Percentiles rank a stretch among this genome's conserved stretches.
These are phyloP conservation scores for Podospora pseudocomata DNA, from an alignment of 495 filamentous ascomycete species.

Conservation along the genomic window DNA sequence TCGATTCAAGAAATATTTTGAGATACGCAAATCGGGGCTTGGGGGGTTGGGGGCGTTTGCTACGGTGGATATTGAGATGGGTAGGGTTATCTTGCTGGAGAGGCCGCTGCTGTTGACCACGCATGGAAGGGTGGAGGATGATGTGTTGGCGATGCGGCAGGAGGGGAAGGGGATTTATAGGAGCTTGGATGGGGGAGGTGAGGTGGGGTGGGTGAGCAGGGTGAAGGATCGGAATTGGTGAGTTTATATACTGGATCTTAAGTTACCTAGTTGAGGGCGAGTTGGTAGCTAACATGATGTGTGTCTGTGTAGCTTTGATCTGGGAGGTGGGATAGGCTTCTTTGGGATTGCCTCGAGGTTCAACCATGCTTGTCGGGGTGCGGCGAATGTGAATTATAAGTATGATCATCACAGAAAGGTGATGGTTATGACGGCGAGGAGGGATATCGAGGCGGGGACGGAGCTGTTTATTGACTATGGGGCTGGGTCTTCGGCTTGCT, in stretches of 20 bases:
- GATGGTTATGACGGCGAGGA: not conserved
- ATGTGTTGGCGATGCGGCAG: not conserved
- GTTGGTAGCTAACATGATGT: too few species aligned
- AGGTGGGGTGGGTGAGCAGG: not conserved
- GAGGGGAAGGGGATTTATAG: not conserved
- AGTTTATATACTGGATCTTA: not conserved
- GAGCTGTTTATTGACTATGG: slow-evolving; percentile 33
- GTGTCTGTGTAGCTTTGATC: not conserved
- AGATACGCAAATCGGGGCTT: not conserved
- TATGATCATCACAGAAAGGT: not conserved
- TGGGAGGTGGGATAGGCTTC: not conserved
- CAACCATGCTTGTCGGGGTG: not conserved
- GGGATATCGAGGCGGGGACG: slow-evolving; percentile 9
- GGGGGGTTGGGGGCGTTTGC: not conserved
- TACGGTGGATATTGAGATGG: not conserved
- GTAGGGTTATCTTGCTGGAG: not conserved
- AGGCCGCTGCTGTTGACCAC: not conserved
- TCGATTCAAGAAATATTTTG: not conserved
- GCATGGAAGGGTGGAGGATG: not conserved
- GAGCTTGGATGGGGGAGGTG: not conserved
- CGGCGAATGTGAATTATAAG: not conserved
- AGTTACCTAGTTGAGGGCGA: too few species aligned
- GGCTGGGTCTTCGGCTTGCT: not conserved
- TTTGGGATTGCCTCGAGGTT: not conserved
- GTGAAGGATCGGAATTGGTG: not conserved